Evolutionary conservation across 2,329 filamentous ascomycete genomes (phyloP).

Genomic region (Didymella keratinophila): DNA sequence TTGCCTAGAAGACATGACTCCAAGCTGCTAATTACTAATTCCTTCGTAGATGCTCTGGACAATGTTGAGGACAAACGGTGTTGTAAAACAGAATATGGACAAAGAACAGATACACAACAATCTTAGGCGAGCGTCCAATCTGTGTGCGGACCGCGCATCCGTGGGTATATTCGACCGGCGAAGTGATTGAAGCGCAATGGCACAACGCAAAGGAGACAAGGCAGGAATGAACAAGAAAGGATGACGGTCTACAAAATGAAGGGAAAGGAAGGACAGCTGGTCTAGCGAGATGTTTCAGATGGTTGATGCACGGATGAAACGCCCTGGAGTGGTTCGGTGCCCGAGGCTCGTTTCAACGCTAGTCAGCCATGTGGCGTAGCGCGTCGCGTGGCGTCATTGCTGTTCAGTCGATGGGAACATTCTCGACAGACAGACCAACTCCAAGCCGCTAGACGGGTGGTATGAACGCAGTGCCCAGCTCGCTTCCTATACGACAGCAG

Average conservation of each 20-base stretch:
- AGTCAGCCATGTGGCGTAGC: slow-evolving; percentile 22
- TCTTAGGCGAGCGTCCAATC: slow-evolving; percentile 27
- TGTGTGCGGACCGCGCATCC: slow-evolving; percentile 34
- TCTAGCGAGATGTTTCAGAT: slow-evolving; percentile 34
- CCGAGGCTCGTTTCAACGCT: slow-evolving; percentile 29
- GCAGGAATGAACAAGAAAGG: slow-evolving; percentile 17
- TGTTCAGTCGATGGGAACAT: background rate
- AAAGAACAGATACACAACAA: slow-evolving; percentile 29
- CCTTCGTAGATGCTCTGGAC: slow-evolving; percentile 1
- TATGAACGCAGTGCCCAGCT: background rate
- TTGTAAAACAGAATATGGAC: slow-evolving; percentile 5
- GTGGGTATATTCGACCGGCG: slow-evolving; percentile 33
- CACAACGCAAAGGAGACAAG: slow-evolving; percentile 7
- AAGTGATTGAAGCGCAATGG: slow-evolving; percentile 18
- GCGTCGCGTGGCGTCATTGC: slow-evolving; percentile 42
- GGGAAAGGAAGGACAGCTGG: slow-evolving; percentile 19
- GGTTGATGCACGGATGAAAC: slow-evolving; percentile 48
- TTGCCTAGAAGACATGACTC: slow-evolving; percentile 43
- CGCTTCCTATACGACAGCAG: background rate
- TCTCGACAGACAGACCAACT: background rate
- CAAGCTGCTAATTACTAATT: slow-evolving; percentile 14
- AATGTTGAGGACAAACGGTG: background rate
- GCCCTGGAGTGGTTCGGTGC: slow-evolving; percentile 35
- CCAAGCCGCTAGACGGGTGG: background rate
- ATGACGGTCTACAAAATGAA: slow-evolving; percentile 14